Evolutionary conservation across 1,284 basidiomycete species (phyloP).

Genomic region (Phlebopus sp.): DNA sequence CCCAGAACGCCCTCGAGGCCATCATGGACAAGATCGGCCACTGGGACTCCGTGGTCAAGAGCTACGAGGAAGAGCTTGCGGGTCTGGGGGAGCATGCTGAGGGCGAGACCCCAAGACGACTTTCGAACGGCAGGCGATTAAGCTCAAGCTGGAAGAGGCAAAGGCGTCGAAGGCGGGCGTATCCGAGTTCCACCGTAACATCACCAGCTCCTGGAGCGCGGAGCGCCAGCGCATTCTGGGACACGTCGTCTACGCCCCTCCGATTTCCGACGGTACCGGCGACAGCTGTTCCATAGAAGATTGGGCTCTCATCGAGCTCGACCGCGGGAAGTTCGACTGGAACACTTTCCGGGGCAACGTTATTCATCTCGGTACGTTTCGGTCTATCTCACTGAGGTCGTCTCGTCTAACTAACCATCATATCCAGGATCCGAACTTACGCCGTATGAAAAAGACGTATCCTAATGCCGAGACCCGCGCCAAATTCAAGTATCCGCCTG

Average conservation of each 20-base stretch:
- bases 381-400: slow-evolving; percentile 26
- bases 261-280: slow-evolving; percentile 13
- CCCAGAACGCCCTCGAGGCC: neutral
- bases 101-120: slow-evolving; percentile 16
- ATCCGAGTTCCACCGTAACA: slow-evolving; percentile 8
- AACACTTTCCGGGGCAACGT: slow-evolving; percentile 24
- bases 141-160: too few species aligned
- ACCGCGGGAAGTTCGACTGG: slow-evolving; percentile 24
- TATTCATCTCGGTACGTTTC: slow-evolving; percentile 25
- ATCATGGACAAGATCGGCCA: neutral
- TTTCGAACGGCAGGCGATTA: too few species aligned
- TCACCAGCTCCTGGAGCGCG: slow-evolving; percentile 10
- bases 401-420: slow-evolving; percentile 8
- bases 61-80: slow-evolving; percentile 12
- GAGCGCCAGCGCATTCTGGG: slow-evolving; percentile 21
- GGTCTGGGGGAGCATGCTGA: slow-evolving; percentile 15
- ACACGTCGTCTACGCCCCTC: slow-evolving; percentile 25
- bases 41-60: neutral
- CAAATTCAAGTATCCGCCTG: slow-evolving; percentile 27
- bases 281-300: slow-evolving; percentile 22
- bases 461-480: slow-evolving; percentile 14
- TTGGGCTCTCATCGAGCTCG: slow-evolving; percentile 31
- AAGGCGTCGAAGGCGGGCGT: neutral
- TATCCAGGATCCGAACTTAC: slow-evolving; percentile 25
- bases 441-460: neutral